Percentiles rank a stretch among this genome's conserved stretches.
Evolutionary conservation across 2,329 filamentous ascomycete species (phyloP).

Genomic region (Zalaria obscura): DNA sequence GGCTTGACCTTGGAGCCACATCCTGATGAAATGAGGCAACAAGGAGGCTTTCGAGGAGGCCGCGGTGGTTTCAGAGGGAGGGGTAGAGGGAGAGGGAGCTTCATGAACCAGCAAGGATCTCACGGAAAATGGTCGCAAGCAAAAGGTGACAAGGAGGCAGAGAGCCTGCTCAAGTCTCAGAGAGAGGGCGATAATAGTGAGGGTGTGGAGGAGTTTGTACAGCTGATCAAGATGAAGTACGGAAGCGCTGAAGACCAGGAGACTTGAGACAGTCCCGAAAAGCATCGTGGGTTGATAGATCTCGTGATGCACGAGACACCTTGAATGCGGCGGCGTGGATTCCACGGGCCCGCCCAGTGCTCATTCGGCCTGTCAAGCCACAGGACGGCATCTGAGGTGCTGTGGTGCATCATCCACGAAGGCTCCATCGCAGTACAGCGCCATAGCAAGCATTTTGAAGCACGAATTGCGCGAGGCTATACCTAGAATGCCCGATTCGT

Average conservation of each 20-base stretch:
- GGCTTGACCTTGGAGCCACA: constrained; percentile 21
- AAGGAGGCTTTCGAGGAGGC: constrained; percentile 2
- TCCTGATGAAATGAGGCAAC: constrained; percentile 13
- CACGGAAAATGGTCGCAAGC: constrained; percentile 21
- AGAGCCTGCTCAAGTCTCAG: constrained; percentile 14
- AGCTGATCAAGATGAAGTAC: constrained; percentile 28
- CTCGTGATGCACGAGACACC: no score
- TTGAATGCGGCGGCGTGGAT: no score
- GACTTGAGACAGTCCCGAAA: background rate
- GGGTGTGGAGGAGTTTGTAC: constrained; percentile 27
- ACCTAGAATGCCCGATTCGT: no score
- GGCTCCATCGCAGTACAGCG: no score
- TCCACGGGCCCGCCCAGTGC: no score
- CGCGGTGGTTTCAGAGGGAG: constrained; percentile 9
- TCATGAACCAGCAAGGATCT: constrained; percentile 5
- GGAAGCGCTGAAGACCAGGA: constrained; percentile 3
- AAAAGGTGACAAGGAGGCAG: constrained; percentile 20
- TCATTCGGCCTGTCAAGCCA: no score
- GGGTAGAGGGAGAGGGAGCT: constrained; percentile 7
- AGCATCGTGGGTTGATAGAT: no score
- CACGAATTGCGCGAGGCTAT: no score
- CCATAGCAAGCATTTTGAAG: no score
- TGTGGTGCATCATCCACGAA: no score
- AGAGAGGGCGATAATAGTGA: constrained; percentile 19
- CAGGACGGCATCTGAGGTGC: no score